Conservation (phyloP, 2,329 filamentous ascomycete genomes). For the Colletotrichum nymphaeae region DNA sequence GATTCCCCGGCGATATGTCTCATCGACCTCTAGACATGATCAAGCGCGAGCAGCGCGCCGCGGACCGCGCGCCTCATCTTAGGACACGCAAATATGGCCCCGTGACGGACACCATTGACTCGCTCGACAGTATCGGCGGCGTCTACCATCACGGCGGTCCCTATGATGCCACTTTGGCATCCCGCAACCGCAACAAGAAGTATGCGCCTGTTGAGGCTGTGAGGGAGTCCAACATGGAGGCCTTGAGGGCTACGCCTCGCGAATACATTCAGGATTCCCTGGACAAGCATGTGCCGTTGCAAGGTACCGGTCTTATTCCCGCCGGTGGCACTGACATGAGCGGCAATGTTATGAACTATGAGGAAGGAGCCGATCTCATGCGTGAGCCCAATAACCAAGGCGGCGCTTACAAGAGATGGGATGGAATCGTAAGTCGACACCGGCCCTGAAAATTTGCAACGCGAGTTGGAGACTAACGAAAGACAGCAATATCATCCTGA, state of each 20-base stretch:
- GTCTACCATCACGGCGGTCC: slow-evolving; percentile 91
- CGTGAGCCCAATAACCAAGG: slow-evolving; percentile 74
- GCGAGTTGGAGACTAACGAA: slow-evolving; percentile 3
- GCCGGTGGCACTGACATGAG: slow-evolving; percentile 75
- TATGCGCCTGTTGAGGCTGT: slow-evolving; percentile 83
- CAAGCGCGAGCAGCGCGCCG: slow-evolving; percentile 69
- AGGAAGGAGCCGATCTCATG: slow-evolving; percentile 90
- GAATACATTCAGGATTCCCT: slow-evolving; percentile 84
- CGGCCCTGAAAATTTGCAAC: background rate
- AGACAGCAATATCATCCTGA: slow-evolving; percentile 76
- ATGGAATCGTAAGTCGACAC: slow-evolving; percentile 72
- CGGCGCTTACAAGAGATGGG: slow-evolving; percentile 82
- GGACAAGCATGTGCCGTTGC: slow-evolving; percentile 78
- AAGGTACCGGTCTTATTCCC: slow-evolving; percentile 83
- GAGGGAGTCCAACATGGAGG: slow-evolving; percentile 77
- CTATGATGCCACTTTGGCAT: slow-evolving; percentile 83
- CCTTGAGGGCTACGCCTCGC: slow-evolving; percentile 81
- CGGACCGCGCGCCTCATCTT: slow-evolving; percentile 75
- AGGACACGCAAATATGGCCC: slow-evolving; percentile 73
- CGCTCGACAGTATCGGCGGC: slow-evolving; percentile 75
- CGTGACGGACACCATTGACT: slow-evolving; percentile 83
- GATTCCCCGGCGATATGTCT: slow-evolving; percentile 73
- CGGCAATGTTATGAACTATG: slow-evolving; percentile 80
- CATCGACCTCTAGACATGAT: slow-evolving; percentile 76
- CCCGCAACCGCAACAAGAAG: slow-evolving; percentile 74